Percentiles rank a stretch among this genome's conserved stretches.
Conservation (phyloP, 139 green algal genomes). For the Chlamydomonas asymmetrica region DNA sequence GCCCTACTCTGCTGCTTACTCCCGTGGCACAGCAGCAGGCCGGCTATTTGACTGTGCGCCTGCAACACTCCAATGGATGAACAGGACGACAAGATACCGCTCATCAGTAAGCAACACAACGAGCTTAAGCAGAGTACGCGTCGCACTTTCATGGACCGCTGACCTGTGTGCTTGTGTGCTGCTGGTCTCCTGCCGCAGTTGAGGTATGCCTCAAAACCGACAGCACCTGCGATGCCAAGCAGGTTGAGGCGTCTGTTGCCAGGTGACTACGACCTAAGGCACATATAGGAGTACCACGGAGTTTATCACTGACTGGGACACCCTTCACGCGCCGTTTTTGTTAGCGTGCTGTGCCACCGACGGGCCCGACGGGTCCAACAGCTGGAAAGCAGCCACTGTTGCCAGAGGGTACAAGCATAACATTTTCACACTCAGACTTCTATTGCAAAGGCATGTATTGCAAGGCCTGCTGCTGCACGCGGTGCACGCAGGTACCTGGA, state of each 20-base stretch:
- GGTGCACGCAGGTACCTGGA: constrained; percentile 22
- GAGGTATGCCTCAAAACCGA: constrained; percentile 25
- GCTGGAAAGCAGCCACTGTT: background rate
- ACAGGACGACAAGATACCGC: constrained; percentile 11
- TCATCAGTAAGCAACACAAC: constrained; percentile 17
- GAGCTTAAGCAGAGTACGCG: background rate
- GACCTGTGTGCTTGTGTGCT: background rate
- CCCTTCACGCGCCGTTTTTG: background rate
- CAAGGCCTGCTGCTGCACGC: background rate
- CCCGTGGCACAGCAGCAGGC: background rate
- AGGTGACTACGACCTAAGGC: background rate
- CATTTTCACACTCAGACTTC: too few relatives aligned
- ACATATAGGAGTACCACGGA: background rate
- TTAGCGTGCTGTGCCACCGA: background rate
- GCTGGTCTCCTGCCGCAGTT: constrained; percentile 13
- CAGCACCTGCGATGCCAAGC: constrained; percentile 7
- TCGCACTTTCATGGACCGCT: background rate
- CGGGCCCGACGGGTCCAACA: background rate
- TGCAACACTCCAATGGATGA: background rate
- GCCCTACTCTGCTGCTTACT: too few relatives aligned
- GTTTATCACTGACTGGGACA: background rate
- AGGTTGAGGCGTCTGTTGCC: constrained; percentile 18
- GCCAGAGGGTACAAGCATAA: background rate
- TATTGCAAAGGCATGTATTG: too few relatives aligned
- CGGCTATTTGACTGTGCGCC: constrained; percentile 2